Conservation (phyloP, 1,284 basidiomycete genomes). For the Cutaneotrichosporon sp. region DNA sequence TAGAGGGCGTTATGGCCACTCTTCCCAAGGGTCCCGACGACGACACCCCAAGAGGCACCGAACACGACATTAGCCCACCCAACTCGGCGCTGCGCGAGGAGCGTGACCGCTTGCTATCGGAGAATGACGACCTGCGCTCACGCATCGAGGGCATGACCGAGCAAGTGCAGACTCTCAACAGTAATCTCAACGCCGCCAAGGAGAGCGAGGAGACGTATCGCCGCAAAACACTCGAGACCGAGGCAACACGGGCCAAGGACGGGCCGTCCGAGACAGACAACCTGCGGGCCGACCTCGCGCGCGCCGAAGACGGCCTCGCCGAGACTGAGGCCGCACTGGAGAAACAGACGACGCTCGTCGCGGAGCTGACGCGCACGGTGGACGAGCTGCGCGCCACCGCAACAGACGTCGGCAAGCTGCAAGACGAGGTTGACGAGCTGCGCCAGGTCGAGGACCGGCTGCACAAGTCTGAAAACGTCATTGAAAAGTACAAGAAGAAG, state of each 20-base stretch:
- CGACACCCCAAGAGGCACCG: constrained; percentile 5
- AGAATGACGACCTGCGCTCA: constrained; percentile 44
- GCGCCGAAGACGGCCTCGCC: constrained; percentile 76
- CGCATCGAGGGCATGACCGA: constrained; percentile 40
- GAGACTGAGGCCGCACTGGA: constrained; percentile 76
- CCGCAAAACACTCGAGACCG: constrained; percentile 13
- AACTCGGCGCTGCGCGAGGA: constrained; percentile 34
- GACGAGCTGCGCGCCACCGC: constrained; percentile 81
- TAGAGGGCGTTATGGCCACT: constrained; percentile 46
- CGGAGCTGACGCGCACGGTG: constrained; percentile 70
- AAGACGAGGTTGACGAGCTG: constrained; percentile 95
- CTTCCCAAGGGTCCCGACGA: constrained; percentile 30
- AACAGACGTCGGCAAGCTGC: constrained; percentile 73
- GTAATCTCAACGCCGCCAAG: constrained; percentile 3
- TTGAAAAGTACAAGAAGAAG: constrained; percentile 99
- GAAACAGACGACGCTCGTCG: constrained; percentile 67
- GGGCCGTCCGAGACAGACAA: constrained; percentile 68
- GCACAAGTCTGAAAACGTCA: constrained; percentile 92
- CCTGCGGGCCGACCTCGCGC: constrained; percentile 65
- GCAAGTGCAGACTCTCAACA: constrained; percentile 45
- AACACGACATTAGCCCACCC: constrained; percentile 11
- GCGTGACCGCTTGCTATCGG: constrained; percentile 41
- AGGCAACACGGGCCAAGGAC: constrained; percentile 12
- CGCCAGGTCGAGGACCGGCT: constrained; percentile 86
- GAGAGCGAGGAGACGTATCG: constrained; percentile 16